Percentiles rank a stretch among this genome's conserved stretches.
Conservation (phyloP, 805 yeast species). For the Teunomyces aglyptinius region DNA sequence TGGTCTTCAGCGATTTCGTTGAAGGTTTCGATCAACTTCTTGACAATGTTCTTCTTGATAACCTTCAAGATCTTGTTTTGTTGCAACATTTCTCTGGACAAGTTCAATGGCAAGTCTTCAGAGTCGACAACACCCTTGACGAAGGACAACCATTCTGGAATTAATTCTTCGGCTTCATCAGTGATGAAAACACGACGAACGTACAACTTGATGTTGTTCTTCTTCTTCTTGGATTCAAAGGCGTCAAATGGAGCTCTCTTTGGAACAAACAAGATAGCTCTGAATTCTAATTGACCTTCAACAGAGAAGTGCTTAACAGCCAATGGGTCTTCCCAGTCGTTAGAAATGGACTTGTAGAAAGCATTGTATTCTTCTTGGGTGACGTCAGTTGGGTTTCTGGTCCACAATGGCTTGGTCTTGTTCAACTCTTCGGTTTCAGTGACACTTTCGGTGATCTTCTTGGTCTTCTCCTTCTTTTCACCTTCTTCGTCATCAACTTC, state of each 20-base stretch:
- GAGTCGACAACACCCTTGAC: conserved; percentile 99
- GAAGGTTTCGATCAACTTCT: conserved; percentile 97
- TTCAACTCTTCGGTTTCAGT: conserved; percentile 97
- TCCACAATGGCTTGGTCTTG: conserved; percentile 99
- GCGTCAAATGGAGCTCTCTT: conserved; percentile 99
- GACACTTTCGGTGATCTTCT: conserved; percentile 89
- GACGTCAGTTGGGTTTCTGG: conserved; percentile 97
- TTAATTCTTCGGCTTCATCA: conserved; percentile 98
- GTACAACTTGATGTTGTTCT: conserved; percentile 96
- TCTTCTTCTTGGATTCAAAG: conserved; percentile 98
- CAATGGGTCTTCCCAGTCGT: conserved; percentile 99
- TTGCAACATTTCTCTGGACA: conserved; percentile 99
- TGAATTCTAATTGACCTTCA: conserved; percentile 99
- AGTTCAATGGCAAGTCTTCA: conserved; percentile 98
- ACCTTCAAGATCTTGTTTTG: conserved; percentile 99
- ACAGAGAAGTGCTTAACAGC: conserved; percentile 99
- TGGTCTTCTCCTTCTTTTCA: conserved; percentile 70
- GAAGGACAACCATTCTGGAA: conserved; percentile 98
- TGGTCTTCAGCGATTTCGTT: conserved; percentile 98
- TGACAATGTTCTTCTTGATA: conserved; percentile 97
- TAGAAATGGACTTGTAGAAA: conserved; percentile 97
- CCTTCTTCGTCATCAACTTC: conserved; percentile 69
- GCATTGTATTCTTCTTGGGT: conserved; percentile 98
- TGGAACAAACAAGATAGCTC: conserved; percentile 96
- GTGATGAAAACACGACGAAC: conserved; percentile 99